Evolutionary conservation across 2,329 filamentous ascomycete species (phyloP).

Genomic region (Aspergillus sp.): DNA sequence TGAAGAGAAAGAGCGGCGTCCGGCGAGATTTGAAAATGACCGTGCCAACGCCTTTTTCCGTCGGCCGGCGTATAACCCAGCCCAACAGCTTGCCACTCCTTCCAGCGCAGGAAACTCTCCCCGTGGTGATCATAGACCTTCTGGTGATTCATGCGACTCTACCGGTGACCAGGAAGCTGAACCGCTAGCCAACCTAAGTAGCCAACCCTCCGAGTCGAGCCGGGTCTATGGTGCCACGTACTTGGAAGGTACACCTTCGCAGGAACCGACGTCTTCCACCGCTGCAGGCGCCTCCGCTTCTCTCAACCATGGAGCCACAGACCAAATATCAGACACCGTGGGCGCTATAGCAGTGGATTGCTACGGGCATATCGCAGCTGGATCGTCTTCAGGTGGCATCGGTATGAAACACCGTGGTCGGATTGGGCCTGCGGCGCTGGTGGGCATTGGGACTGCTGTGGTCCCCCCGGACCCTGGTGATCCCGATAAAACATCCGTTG

Average conservation of each 20-base stretch:
- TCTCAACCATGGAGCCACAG: slow-evolving; percentile 24
- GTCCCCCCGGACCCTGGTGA: slow-evolving; percentile 68
- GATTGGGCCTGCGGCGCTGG: slow-evolving; percentile 82
- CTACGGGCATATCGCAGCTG: slow-evolving; percentile 79
- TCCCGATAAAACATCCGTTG: slow-evolving; percentile 59
- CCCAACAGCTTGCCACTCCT: slow-evolving; percentile 11
- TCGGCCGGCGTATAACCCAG: slow-evolving; percentile 15
- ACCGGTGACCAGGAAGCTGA: slow-evolving; percentile 1
- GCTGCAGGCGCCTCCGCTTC: background rate
- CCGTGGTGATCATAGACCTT: background rate
- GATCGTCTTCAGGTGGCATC: slow-evolving; percentile 92
- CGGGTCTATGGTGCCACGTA: slow-evolving; percentile 2
- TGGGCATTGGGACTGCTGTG: slow-evolving; percentile 83
- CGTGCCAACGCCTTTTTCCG: slow-evolving; percentile 12
- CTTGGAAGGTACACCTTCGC: slow-evolving; percentile 4
- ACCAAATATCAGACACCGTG: slow-evolving; percentile 83
- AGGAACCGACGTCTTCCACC: background rate
- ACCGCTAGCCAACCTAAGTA: slow-evolving; percentile 1
- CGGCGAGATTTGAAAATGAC: slow-evolving; percentile 15
- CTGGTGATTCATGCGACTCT: background rate
- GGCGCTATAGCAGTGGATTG: slow-evolving; percentile 89
- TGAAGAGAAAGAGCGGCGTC: slow-evolving; percentile 27
- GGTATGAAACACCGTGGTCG: slow-evolving; percentile 95
- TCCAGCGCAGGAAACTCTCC: slow-evolving; percentile 5
- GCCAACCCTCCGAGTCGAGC: background rate